Conservation (phyloP, 2,329 filamentous ascomycete species). For the Penicillium frequentans region DNA sequence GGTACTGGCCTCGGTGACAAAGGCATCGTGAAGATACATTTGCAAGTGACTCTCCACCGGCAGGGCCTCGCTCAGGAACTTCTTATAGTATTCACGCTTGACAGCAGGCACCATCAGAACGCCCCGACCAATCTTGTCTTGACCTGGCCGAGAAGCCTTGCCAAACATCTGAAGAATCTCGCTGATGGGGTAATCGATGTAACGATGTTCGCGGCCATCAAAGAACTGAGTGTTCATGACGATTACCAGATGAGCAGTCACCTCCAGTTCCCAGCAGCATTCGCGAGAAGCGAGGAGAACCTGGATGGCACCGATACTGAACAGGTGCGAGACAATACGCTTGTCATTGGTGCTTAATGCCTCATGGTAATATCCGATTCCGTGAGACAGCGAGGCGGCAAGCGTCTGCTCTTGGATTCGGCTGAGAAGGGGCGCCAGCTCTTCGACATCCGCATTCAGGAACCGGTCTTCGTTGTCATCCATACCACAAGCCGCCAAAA, state of each 20-base stretch:
- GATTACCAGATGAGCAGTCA: slow-evolving; percentile 84
- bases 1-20: slow-evolving; percentile 95
- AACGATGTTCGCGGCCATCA: slow-evolving; percentile 93
- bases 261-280: slow-evolving; percentile 93
- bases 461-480: slow-evolving; percentile 94
- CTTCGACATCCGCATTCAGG: slow-evolving; percentile 77
- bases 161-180: slow-evolving; percentile 98
- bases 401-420: slow-evolving; percentile 83
- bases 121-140: slow-evolving; percentile 79
- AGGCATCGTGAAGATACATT: slow-evolving; percentile 89
- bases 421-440: slow-evolving; percentile 78
- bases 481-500: slow-evolving; percentile 81
- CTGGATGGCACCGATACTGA: slow-evolving; percentile 84
- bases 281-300: slow-evolving; percentile 80
- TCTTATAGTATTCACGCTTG: slow-evolving; percentile 97
- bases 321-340: slow-evolving; percentile 90
- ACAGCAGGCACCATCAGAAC: slow-evolving; percentile 96
- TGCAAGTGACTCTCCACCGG: slow-evolving; percentile 94
- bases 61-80: slow-evolving; percentile 93
- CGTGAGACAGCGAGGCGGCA: slow-evolving; percentile 86
- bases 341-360: slow-evolving; percentile 86
- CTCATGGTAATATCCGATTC: slow-evolving; percentile 96
- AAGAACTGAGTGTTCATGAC: slow-evolving; percentile 99
- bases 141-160: slow-evolving; percentile 76
- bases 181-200: slow-evolving; percentile 91